These are phyloP conservation scores for Poa pratensis DNA, from an alignment of 176 grass and related monocot species.

Conservation along the genomic window DNA sequence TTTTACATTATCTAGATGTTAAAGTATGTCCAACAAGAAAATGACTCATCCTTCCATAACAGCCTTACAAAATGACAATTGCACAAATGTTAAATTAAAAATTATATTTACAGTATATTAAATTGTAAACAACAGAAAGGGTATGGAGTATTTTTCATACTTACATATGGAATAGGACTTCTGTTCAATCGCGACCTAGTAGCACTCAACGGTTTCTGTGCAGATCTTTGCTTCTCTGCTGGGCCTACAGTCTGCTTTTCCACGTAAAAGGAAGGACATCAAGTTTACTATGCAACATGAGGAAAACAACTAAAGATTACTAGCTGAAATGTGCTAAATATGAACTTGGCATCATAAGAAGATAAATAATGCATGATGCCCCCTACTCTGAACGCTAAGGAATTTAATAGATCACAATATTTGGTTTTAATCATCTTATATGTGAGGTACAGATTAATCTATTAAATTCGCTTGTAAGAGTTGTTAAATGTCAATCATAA, in stretches of 20 bases:
- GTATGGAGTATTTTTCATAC: not conserved
- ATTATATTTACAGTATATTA: not conserved
- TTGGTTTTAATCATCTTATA: constrained; percentile 30
- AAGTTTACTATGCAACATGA: not conserved
- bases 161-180: constrained; percentile 32
- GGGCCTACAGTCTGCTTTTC: constrained; percentile 19
- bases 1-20: not conserved
- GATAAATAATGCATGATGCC: constrained; percentile 27
- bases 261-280: not conserved
- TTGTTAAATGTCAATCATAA: not conserved
- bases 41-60: not conserved
- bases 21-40: constrained; percentile 20
- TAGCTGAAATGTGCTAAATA: constrained; percentile 30
- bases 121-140: constrained; percentile 3
- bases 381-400: not conserved
- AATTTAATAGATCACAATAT: constrained; percentile 2
- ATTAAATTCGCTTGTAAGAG: not conserved
- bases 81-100: not conserved
- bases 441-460: constrained; percentile 9
- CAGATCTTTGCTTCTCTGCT: constrained; percentile 29
- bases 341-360: constrained; percentile 29
- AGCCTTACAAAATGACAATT: constrained; percentile 20
- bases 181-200: not conserved
- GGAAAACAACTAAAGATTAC: constrained; percentile 6
- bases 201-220: not conserved